Base-by-base conservation (phyloP, 2,329 filamentous ascomycete genomes). In the Diaporthe aspalathi region DNA sequence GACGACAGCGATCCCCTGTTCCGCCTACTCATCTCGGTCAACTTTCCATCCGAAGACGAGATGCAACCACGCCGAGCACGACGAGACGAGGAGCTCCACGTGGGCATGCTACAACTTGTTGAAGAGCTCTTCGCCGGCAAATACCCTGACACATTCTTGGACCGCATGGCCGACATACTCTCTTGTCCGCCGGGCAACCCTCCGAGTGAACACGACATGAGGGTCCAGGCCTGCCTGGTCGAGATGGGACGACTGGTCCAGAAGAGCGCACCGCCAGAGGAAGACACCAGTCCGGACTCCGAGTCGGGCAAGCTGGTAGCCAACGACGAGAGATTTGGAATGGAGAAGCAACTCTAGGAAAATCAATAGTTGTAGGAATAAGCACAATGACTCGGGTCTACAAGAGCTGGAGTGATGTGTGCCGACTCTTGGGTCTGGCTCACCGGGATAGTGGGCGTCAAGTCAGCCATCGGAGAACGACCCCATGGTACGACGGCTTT, bases 281-380 rank as follows among this genome's bases (percentile, higher is more conserved):
- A 29, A 20, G 17, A 45, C n/a, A 24, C 45, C n/a, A 27, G 20
- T 9, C n/a, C 29, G 32, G n/a, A 27, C 32, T n/a, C 9, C n/a
- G 45, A 11, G n/a, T 22, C 24, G 45, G 45, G 22, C 43, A 50
- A 65, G 29, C 60, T 17, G 27, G 27, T 50, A 17, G 62, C 45
- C 20, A 38, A 40, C 54, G 54, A 43, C 53, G 53, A 43, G 24
- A 38, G 35, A 6, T 29, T 29, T 56, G 22, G 17, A 24, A 45
- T 49, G 32, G 40, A 29, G 52, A 38, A 50, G 54, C 56, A 62
- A 22, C 27, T 49, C 17, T 62, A 32, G 38, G 52, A 60, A 43
- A 63, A 60, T 60, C 50, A 40, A 70, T 27, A 65, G 60, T 65
- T 71, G 57, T 73, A 73, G 65, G 68, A 67, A 40, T 71, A 40